phyloP scores from a whole-genome alignment of 2,329 filamentous ascomycete species.

The Leptosphaerulina australis region DNA sequence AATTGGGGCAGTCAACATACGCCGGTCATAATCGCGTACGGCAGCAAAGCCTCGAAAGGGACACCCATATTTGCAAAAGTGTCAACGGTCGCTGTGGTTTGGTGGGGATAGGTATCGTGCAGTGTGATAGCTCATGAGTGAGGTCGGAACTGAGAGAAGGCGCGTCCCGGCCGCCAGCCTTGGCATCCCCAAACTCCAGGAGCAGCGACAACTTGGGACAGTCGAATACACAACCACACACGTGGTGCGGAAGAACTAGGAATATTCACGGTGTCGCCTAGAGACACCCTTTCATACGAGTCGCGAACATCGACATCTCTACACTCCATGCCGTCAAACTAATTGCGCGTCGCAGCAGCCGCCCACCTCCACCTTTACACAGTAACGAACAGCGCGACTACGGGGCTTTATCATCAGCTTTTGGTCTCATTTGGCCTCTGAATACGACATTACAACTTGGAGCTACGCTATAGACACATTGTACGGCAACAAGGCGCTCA shows the following conservation, averaged over 20 bases:
- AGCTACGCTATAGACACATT: not conserved
- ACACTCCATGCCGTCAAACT: slow-evolving; percentile 23
- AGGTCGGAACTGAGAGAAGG: slow-evolving; percentile 18
- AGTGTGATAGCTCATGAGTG: slow-evolving; percentile 9
- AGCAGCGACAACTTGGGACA: slow-evolving; percentile 38
- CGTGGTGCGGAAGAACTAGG: slow-evolving; percentile 32
- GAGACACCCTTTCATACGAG: slow-evolving; percentile 34
- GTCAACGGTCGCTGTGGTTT: slow-evolving; percentile 29
- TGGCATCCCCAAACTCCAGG: slow-evolving; percentile 26
- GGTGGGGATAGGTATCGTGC: slow-evolving; percentile 24
- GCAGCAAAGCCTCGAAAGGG: slow-evolving; percentile 69
- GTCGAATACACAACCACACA: slow-evolving; percentile 36
- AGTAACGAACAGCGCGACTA: slow-evolving; percentile 35
- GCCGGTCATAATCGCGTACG: slow-evolving; percentile 67
- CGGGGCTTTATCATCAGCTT: slow-evolving; percentile 16
- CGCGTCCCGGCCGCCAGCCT: slow-evolving; percentile 17
- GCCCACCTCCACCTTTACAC: slow-evolving; percentile 32
- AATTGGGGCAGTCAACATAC: slow-evolving; percentile 52
- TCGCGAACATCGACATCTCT: slow-evolving; percentile 39
- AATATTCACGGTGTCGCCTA: slow-evolving; percentile 45
- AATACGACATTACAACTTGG: not conserved
- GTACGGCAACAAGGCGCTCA: not conserved
- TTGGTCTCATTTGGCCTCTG: not conserved
- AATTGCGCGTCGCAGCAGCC: slow-evolving; percentile 33
- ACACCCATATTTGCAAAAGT: slow-evolving; percentile 62